Percentiles rank a stretch among this genome's conserved stretches.
phyloP scores from a whole-genome alignment of 306 rosid genomes.

The Ammopiptanthus mongolicus region DNA sequence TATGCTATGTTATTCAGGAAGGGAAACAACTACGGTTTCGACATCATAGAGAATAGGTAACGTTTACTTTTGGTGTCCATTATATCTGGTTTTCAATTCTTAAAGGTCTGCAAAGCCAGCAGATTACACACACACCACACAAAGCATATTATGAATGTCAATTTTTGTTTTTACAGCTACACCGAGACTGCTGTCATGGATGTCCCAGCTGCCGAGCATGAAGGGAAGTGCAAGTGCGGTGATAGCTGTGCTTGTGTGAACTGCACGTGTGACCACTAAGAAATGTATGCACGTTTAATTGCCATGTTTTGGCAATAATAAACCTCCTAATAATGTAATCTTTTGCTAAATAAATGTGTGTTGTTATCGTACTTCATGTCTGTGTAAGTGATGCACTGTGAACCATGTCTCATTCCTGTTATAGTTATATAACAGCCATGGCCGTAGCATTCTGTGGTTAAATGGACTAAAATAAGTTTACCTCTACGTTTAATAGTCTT shows the following conservation, averaged over 20 bases:
- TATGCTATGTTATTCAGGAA: slow-evolving; percentile 48
- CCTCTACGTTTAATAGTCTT: not conserved
- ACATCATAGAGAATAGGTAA: slow-evolving; percentile 60
- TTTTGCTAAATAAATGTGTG: slow-evolving; percentile 31
- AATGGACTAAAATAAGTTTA: slow-evolving; percentile 9
- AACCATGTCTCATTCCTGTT: not conserved
- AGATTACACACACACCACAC: not conserved
- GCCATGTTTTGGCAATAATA: slow-evolving; percentile 16
- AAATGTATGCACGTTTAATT: not conserved
- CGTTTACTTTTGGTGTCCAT: not conserved
- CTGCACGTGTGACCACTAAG: slow-evolving; percentile 61
- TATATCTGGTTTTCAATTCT: not conserved
- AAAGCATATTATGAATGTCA: not conserved
- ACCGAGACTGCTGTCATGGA: slow-evolving; percentile 42
- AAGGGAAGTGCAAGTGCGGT: slow-evolving; percentile 78
- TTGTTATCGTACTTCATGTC: not conserved
- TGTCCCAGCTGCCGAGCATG: slow-evolving; percentile 54
- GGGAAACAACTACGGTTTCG: slow-evolving; percentile 55
- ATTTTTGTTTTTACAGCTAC: slow-evolving; percentile 41
- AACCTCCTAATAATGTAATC: slow-evolving; percentile 22
- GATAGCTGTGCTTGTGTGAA: slow-evolving; percentile 45
- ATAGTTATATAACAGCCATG: slow-evolving; percentile 17
- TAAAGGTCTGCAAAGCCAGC: not conserved
- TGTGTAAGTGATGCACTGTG: slow-evolving; percentile 13
- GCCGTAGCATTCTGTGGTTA: slow-evolving; percentile 14